Percentiles rank a stretch among this genome's conserved stretches.
These are phyloP conservation scores for Coelastrella sp. DNA, from an alignment of 139 green algal species.

Conservation along the genomic window DNA sequence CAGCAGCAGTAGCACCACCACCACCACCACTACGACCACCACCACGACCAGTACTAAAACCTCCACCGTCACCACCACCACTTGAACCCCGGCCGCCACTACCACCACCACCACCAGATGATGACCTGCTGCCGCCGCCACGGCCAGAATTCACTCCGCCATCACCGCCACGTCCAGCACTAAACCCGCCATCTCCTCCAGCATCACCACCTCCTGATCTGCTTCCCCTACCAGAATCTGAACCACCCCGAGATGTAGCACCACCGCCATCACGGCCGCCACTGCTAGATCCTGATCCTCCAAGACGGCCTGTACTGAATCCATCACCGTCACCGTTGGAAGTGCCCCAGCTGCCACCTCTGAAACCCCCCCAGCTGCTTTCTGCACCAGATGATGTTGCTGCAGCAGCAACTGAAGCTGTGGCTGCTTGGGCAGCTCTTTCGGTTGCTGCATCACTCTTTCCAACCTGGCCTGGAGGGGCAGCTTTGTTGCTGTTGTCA, in stretches of 20 bases:
- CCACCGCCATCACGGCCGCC: background rate
- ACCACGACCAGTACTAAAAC: background rate
- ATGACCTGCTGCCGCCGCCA: background rate
- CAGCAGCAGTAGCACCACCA: background rate
- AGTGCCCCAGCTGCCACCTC: too few species aligned
- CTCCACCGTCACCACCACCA: background rate
- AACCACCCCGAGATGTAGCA: background rate
- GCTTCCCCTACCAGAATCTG: background rate
- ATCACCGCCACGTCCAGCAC: background rate
- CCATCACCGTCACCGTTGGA: background rate
- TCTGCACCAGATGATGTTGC: too few species aligned
- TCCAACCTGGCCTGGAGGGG: background rate
- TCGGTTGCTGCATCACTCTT: background rate
- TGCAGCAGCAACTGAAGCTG: too few species aligned
- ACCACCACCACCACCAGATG: background rate
- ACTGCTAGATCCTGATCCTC: background rate
- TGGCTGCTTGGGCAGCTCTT: background rate
- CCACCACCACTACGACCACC: background rate
- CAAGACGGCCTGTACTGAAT: background rate
- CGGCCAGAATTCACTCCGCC: background rate
- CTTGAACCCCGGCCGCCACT: background rate
- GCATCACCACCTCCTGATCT: background rate
- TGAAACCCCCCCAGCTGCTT: too few species aligned
- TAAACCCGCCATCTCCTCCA: background rate
- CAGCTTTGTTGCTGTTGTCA: background rate